Base-by-base conservation (phyloP, 306 rosid genomes). In the Begonia masoniana region DNA sequence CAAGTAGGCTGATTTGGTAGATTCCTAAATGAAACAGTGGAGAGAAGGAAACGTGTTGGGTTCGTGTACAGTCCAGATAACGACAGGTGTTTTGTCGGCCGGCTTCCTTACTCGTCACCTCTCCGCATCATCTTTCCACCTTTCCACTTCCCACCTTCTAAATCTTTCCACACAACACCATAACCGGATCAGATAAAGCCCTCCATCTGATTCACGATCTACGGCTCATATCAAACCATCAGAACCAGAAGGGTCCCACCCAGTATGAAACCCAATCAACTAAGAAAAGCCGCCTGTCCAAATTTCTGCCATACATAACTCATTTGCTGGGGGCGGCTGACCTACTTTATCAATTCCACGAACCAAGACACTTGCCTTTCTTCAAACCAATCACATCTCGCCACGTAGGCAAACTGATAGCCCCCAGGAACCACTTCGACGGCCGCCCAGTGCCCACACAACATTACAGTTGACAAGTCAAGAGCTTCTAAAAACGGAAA, bases 241-340 rank as follows among this genome's bases (percentile, higher is more conserved):
- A 26, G n/a, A 0, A 43, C 13, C 2, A 10, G 7, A 0, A 10
- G 49, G 49, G 13, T 13, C 75, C 78, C 66, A 53, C 73, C 31
- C 1, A n/a, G 26, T 15, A 52, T 41, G 21, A 57, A 66, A 55
- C 36, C 60, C 64, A 67, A 41, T 59, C 56, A 31, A 45, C 74
- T 43, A 71, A 62, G 70, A 65, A 71, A 26, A 5, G 64, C 73
- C 73, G 80, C 71, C 65, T 57, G 49, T 39, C 49, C 39, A 4
- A 6, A 10, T 45, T 45, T 5, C 49, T 45, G 15, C 50, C 12
- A 50, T 51, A 0, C 59, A 2, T n/a, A 55, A 56, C 39, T 31
- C 39, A 9, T 41, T 13, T 16, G 41, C 42, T 49, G 43, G 68
- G 76, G 95, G 97, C 87, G 94, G 94, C 97, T 74, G 82, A 72